A percentile compares a stretch with the other conserved stretches of the same genome.
Conservation (phyloP, 345 rosid species). For the Gossypium arboreum region DNA sequence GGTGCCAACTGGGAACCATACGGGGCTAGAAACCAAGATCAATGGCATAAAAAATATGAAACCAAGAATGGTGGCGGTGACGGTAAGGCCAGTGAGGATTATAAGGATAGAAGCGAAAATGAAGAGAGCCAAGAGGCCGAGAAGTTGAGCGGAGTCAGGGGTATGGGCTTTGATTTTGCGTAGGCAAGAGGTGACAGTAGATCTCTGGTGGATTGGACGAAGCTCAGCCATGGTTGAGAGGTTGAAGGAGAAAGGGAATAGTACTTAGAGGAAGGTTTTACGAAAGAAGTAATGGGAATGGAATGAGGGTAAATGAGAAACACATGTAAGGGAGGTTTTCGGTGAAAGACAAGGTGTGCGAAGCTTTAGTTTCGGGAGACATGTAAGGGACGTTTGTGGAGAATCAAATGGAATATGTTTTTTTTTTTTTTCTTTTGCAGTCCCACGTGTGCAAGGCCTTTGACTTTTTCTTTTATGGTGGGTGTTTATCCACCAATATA, state of each 20-base stretch:
- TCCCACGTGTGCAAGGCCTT: no score
- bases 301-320: no score
- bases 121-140: constrained; percentile 30
- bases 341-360: no score
- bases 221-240: constrained; percentile 28
- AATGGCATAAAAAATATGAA: constrained; percentile 56
- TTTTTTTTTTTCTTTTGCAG: no score
- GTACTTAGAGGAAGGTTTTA: no score
- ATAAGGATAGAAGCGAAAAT: constrained; percentile 61
- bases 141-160: constrained; percentile 54
- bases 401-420: no score
- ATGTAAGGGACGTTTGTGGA: no score
- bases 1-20: constrained; percentile 56
- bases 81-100: constrained; percentile 57
- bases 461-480: no score
- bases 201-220: constrained; percentile 12
- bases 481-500: no score
- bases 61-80: constrained; percentile 41
- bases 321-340: no score
- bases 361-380: no score
- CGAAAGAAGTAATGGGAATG: no score
- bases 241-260: neutral
- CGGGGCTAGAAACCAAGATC: constrained; percentile 60
- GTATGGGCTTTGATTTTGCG: constrained; percentile 42
- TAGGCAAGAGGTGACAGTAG: constrained; percentile 30